These are phyloP conservation scores for Beauveria varroae DNA, from an alignment of 2,329 filamentous ascomycete genomes.

Conservation along the genomic window DNA sequence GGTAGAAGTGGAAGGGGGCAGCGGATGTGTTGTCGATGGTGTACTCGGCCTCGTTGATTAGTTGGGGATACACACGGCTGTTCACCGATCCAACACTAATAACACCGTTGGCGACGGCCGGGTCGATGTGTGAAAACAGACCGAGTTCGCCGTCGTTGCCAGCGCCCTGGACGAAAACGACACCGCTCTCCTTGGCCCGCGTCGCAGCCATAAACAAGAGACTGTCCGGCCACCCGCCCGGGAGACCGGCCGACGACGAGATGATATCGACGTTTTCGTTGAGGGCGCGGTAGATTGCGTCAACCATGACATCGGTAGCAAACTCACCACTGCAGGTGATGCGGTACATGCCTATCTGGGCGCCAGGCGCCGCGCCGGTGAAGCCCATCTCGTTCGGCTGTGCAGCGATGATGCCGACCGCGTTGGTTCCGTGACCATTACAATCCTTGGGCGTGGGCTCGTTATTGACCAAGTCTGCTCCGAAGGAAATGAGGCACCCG, in stretches of 20 bases:
- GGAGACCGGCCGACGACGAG: conserved; percentile 27
- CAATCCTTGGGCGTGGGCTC: conserved; percentile 28
- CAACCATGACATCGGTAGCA: conserved; percentile 30
- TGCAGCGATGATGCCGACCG: conserved; percentile 38
- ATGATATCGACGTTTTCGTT: conserved; percentile 32
- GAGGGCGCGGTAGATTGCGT: conserved; percentile 31
- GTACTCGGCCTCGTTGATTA: conserved; percentile 30
- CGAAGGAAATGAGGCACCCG: conserved; percentile 36
- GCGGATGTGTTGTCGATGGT: conserved; percentile 22
- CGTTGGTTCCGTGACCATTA: conserved; percentile 36
- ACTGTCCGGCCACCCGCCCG: conserved; percentile 23
- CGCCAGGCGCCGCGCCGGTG: conserved; percentile 32
- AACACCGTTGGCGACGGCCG: conserved; percentile 28
- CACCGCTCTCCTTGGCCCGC: conserved; percentile 35
- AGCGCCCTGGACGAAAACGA: conserved; percentile 32
- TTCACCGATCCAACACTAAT: conserved; percentile 37
- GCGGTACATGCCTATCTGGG: conserved; percentile 31
- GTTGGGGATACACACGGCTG: conserved; percentile 30
- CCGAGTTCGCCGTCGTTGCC: conserved; percentile 38
- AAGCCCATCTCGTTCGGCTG: conserved; percentile 28
- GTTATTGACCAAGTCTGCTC: conserved; percentile 37
- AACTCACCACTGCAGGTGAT: conserved; percentile 25
- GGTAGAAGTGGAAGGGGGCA: conserved; percentile 25
- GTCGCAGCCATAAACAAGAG: conserved; percentile 29
- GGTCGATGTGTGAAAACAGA: conserved; percentile 28